A percentile compares a stretch with the other conserved stretches of the same genome.
phyloP scores from a whole-genome alignment of 2,329 filamentous ascomycete genomes.

The Helotiales sp. region DNA sequence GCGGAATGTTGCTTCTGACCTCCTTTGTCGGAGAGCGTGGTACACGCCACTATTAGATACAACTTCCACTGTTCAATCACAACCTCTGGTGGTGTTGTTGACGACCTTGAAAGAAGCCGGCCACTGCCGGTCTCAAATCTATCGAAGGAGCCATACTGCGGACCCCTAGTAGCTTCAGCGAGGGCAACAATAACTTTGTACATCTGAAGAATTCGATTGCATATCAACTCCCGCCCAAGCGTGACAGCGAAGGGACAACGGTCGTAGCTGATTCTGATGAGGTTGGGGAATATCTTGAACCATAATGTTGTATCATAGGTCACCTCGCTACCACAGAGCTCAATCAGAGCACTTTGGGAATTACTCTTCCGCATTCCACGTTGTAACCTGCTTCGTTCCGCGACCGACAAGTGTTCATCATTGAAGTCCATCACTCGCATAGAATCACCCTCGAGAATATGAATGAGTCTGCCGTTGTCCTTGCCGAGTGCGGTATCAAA shows the following conservation, averaged over 20 bases:
- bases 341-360: constrained; percentile 81
- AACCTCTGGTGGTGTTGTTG: constrained; percentile 77
- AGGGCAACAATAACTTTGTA: constrained; percentile 79
- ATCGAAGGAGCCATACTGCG: constrained; percentile 56
- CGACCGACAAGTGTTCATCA: constrained; percentile 86
- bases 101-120: constrained; percentile 47
- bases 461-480: constrained; percentile 73
- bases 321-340: constrained; percentile 92
- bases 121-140: constrained; percentile 53
- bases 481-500: constrained; percentile 89
- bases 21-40: constrained; percentile 84
- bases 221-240: constrained; percentile 87
- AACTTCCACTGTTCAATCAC: constrained; percentile 97
- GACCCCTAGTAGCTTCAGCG: constrained; percentile 69
- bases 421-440: constrained; percentile 88
- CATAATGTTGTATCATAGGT: constrained; percentile 93
- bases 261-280: constrained; percentile 87
- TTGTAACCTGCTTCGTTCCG: constrained; percentile 88
- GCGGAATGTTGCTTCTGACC: constrained; percentile 57
- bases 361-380: constrained; percentile 84
- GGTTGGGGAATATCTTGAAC: constrained; percentile 97
- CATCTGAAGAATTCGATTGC: constrained; percentile 89
- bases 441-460: constrained; percentile 88
- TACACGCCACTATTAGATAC: constrained; percentile 95
- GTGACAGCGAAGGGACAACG: constrained; percentile 90